phyloP scores from a whole-genome alignment of 441 rosid genomes.

The Brassica balearica region DNA sequence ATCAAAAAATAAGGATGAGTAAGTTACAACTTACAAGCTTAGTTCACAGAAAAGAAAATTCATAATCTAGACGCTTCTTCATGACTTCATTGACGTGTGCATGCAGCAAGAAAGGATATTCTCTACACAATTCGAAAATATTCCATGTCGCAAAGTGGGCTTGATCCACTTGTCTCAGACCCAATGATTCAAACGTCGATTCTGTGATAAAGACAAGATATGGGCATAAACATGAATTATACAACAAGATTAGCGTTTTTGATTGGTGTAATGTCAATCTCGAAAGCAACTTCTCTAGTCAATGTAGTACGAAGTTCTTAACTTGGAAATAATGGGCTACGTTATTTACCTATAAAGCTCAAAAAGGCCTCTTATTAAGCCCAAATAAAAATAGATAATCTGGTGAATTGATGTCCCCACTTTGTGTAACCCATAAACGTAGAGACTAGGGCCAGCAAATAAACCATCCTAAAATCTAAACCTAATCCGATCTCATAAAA shows the following conservation, averaged over 20 bases:
- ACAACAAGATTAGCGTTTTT: conserved; percentile 12
- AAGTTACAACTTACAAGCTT: conserved; percentile 21
- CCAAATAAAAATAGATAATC: neutral
- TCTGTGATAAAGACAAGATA: conserved; percentile 26
- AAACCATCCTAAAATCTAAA: no score
- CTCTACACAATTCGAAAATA: conserved; percentile 18
- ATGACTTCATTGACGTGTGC: conserved; percentile 35
- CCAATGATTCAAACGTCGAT: conserved; percentile 13
- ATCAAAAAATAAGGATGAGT: conserved; percentile 19
- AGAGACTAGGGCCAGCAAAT: no score
- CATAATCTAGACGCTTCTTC: conserved; percentile 30
- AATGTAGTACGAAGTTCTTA: neutral
- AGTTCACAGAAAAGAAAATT: neutral
- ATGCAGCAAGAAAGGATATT: neutral
- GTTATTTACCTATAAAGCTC: neutral
- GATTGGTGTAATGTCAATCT: conserved; percentile 13
- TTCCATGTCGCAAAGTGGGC: conserved; percentile 32
- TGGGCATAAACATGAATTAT: conserved; percentile 9
- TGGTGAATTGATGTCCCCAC: neutral
- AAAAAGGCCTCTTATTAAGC: conserved; percentile 1
- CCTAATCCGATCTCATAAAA: no score
- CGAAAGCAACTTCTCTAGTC: conserved; percentile 13
- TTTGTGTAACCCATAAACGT: neutral
- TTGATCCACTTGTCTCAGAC: conserved; percentile 7
- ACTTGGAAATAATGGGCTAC: neutral